Evolutionary conservation across 2,329 filamentous ascomycete species (phyloP).

Genomic region (Akanthomyces muscarius): DNA sequence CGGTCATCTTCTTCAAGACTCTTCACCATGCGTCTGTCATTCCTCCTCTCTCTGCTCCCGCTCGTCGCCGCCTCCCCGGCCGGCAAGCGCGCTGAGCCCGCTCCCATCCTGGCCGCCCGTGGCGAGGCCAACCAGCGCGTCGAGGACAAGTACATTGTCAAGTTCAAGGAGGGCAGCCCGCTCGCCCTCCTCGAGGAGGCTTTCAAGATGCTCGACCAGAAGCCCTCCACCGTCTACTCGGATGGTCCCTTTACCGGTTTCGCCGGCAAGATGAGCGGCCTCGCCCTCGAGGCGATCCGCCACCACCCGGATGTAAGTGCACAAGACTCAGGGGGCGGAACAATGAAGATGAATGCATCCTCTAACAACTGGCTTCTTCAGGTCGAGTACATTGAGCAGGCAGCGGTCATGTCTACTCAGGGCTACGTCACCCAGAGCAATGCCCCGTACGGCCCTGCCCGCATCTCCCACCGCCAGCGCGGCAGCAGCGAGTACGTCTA

Average conservation of each 20-base stretch:
- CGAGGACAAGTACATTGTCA: conserved; percentile 24
- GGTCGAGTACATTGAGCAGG: conserved; percentile 34
- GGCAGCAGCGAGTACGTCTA: conserved; percentile 27
- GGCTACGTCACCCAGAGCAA: conserved; percentile 28
- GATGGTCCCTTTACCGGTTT: conserved; percentile 23
- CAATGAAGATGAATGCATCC: too few relatives aligned
- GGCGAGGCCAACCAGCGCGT: conserved; percentile 18
- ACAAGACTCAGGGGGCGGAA: too few relatives aligned
- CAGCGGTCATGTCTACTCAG: conserved; percentile 26
- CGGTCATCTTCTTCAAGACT: too few relatives aligned
- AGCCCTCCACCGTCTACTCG: conserved; percentile 21
- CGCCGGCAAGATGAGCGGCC: conserved; percentile 18
- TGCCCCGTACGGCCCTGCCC: conserved; percentile 33
- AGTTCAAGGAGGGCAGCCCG: conserved; percentile 18
- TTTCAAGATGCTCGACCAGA: conserved; percentile 17
- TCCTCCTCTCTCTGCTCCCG: conserved; percentile 13
- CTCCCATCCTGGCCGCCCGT: conserved; percentile 19
- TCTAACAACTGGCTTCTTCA: not conserved
- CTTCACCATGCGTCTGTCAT: conserved; percentile 6
- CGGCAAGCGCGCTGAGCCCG: conserved; percentile 19
- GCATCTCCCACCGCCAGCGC: conserved; percentile 29
- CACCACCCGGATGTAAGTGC: conserved; percentile 18
- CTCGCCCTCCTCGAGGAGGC: conserved; percentile 18
- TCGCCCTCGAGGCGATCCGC: conserved; percentile 19
- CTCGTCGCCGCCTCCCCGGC: conserved; percentile 11